Evolutionary conservation across 2,329 filamentous ascomycete species (phyloP).

Genomic region (Pseudogymnoascus sp.): DNA sequence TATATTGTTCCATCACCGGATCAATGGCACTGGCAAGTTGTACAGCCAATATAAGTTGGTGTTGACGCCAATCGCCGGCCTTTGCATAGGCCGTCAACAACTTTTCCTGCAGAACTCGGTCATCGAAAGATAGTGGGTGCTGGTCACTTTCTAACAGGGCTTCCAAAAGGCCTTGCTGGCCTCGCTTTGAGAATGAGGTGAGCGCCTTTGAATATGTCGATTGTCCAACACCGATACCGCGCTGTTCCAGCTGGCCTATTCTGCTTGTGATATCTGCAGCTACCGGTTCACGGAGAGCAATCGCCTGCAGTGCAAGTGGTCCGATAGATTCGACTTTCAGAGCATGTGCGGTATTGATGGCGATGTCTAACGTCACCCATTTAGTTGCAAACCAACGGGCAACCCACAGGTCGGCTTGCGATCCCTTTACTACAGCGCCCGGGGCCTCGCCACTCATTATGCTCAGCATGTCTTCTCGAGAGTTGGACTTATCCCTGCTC

Average conservation of each 20-base stretch:
- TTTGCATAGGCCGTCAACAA: constrained; percentile 47
- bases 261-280: constrained; percentile 50
- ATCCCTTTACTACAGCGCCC: background rate
- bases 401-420: constrained; percentile 42
- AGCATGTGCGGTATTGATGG: constrained; percentile 62
- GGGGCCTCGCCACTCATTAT: background rate
- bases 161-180: constrained; percentile 35
- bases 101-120: constrained; percentile 45
- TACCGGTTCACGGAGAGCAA: constrained; percentile 59
- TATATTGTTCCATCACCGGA: constrained; percentile 36
- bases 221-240: constrained; percentile 56
- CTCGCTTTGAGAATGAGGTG: constrained; percentile 53
- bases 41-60: constrained; percentile 49
- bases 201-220: constrained; percentile 62
- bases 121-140: constrained; percentile 57
- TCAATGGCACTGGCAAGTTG: constrained; percentile 39
- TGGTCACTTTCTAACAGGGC: constrained; percentile 47
- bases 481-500: constrained; percentile 18
- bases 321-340: constrained; percentile 69
- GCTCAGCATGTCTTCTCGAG: constrained; percentile 17
- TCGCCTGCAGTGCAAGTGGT: constrained; percentile 67
- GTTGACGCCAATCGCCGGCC: constrained; percentile 43
- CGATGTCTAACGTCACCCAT: constrained; percentile 65
- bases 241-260: constrained; percentile 53
- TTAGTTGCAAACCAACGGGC: constrained; percentile 77